Evolutionary conservation across 345 rosid genomes (phyloP).

Genomic region (Linum trigynum): DNA sequence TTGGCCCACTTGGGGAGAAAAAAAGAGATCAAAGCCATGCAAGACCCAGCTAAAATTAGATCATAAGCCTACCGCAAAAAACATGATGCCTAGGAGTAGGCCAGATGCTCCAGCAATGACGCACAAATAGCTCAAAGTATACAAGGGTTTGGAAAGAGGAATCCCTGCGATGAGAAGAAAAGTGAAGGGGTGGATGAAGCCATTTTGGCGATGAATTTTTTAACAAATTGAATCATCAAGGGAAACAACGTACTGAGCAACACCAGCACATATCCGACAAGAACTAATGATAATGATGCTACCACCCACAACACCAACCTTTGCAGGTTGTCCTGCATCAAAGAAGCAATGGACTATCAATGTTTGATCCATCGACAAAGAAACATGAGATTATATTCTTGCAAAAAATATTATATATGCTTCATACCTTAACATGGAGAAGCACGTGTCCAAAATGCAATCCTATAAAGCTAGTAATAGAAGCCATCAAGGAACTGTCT

Average conservation of each 20-base stretch:
- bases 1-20: no score
- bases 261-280: constrained; percentile 32
- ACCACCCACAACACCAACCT: constrained; percentile 33
- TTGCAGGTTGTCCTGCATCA: constrained; percentile 31
- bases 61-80: constrained; percentile 34
- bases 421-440: constrained; percentile 35
- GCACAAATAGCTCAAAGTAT: constrained; percentile 46
- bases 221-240: neutral
- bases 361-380: neutral
- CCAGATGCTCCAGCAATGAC: constrained; percentile 52
- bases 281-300: constrained; percentile 29
- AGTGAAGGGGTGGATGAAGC: no score
- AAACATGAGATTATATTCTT: neutral
- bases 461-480: constrained; percentile 44
- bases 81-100: constrained; percentile 33
- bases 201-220: neutral
- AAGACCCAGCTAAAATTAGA: neutral
- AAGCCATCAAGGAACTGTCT: constrained; percentile 48
- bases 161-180: constrained; percentile 30
- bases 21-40: no score
- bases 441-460: constrained; percentile 51
- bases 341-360: constrained; percentile 1
- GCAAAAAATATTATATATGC: neutral
- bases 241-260: constrained; percentile 30
- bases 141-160: constrained; percentile 45